phyloP scores from a whole-genome alignment of 257 asterid genomes.

The Dorcoceras hygrometricum region DNA sequence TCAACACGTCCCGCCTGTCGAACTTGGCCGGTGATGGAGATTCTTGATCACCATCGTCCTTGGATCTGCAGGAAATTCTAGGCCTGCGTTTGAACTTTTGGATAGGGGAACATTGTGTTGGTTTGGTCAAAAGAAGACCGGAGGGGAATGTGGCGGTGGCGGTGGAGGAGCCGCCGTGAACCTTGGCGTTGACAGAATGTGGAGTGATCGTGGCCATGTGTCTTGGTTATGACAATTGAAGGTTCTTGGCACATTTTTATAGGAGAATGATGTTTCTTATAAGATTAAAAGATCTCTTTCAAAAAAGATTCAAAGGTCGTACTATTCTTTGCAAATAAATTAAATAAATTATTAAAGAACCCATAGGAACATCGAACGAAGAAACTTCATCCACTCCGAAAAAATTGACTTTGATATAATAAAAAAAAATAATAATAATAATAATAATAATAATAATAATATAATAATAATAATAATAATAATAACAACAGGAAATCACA shows the following conservation, averaged over 20 bases:
- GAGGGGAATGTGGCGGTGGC: constrained; percentile 23
- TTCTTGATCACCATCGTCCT: constrained; percentile 24
- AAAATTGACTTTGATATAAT: neutral
- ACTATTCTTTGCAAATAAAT: neutral
- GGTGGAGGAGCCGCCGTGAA: constrained; percentile 17
- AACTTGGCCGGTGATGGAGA: constrained; percentile 21
- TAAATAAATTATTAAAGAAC: no score
- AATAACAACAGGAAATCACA: no score
- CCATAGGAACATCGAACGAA: no score
- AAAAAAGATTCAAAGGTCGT: no score
- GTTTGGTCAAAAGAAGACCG: constrained; percentile 27
- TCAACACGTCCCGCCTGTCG: constrained; percentile 54
- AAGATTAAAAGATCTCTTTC: no score
- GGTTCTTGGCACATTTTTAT: neutral
- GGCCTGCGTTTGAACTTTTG: constrained; percentile 22
- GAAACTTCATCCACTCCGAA: neutral
- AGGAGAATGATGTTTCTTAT: neutral
- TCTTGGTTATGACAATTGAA: neutral
- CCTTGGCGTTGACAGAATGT: neutral
- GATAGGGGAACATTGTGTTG: constrained; percentile 19
- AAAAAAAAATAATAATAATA: no score
- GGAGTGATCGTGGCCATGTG: neutral
- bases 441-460: no score
- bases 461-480: no score
- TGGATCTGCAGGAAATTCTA: constrained; percentile 51